phyloP scores from a whole-genome alignment of 2,329 filamentous ascomycete genomes.

The Ophiostoma novo-ulmi region DNA sequence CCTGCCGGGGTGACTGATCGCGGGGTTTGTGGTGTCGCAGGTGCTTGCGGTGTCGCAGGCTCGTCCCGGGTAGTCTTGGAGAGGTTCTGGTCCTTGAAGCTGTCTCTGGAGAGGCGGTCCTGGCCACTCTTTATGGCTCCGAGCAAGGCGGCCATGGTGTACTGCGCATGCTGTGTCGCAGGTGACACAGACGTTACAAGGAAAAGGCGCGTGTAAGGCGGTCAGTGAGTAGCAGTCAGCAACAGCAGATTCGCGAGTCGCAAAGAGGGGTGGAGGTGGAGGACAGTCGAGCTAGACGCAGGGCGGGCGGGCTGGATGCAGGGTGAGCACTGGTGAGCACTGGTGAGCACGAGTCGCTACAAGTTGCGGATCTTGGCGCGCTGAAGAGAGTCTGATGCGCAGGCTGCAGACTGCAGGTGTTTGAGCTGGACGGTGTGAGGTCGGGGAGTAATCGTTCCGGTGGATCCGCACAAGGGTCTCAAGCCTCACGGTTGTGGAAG shows the following conservation, averaged over 20 bases:
- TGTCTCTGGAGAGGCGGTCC: conserved; percentile 16
- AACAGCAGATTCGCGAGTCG: conserved; percentile 3
- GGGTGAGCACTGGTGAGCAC: neutral
- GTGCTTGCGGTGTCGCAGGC: neutral
- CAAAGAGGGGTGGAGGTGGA: neutral
- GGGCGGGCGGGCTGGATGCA: neutral
- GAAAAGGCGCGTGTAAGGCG: neutral
- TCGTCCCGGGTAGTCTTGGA: conserved; percentile 7
- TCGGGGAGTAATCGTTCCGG: conserved; percentile 10
- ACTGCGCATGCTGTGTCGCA: conserved; percentile 4
- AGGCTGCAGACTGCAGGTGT: neutral
- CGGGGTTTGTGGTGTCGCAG: neutral
- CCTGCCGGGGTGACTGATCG: neutral
- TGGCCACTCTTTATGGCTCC: conserved; percentile 26
- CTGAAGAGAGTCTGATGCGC: neutral
- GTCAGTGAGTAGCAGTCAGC: neutral
- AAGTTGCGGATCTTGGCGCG: neutral
- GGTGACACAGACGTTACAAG: neutral
- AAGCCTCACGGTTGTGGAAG: neutral
- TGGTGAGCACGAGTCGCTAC: neutral
- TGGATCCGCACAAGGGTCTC: neutral
- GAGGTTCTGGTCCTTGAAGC: conserved; percentile 5
- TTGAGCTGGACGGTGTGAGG: neutral
- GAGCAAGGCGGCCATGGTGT: conserved; percentile 26
- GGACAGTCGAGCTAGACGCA: neutral